Base-by-base conservation (phyloP, 1,139 yeast species). In the Yamadazyma buinensis region DNA sequence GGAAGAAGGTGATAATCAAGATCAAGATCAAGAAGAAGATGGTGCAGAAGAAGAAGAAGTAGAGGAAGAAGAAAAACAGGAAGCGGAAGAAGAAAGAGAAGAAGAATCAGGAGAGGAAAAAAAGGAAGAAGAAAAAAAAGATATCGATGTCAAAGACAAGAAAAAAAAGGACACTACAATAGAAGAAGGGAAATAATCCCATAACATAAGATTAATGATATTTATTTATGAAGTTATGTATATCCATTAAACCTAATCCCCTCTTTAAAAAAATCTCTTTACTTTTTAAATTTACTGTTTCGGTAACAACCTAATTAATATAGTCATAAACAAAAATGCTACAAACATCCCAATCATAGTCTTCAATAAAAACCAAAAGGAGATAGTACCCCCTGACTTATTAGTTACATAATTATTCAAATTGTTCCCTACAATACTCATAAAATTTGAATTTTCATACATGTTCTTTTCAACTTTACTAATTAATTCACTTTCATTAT, bases 371-470 rank as follows among this genome's bases (percentile, higher is more conserved):
- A 63, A 64, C 57, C 63, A 61, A 24, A 65, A 43, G 15, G 65
- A 51, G 6, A 66, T 61, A 35, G 57, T 65, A 12, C 64, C 64
- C 1, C 71, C 71, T 14, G 67, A 51, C 42, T 64, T 65, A 39
- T 67, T 68, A 31, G 46, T 37, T 5, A 61, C 49, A 39, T 66
- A 67, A 33, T 48, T 50, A 38, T 63, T 64, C 46, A 69, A 59
- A 42, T 67, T 68, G 17, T 46, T 47, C 33, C 71, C 72, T 26
- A 68, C 67, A 2, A 52, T 44, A 38, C 55, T 58, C 60, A 67
- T 63, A 36, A 67, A 51, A 26, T 52, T 51, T 34, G 66, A 59
- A 39, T 66, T 69, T 35, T 54, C 59, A 32, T 53, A 48, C 47
- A 69, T 51, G 38, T 58, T 65, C 15, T 66, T 72, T 34, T 59